Evolutionary conservation across 192 early-diverging fungal genomes (phyloP), one percentile per base, ranked within the genome.

Genomic region (Backusella mclennaniae): DNA sequence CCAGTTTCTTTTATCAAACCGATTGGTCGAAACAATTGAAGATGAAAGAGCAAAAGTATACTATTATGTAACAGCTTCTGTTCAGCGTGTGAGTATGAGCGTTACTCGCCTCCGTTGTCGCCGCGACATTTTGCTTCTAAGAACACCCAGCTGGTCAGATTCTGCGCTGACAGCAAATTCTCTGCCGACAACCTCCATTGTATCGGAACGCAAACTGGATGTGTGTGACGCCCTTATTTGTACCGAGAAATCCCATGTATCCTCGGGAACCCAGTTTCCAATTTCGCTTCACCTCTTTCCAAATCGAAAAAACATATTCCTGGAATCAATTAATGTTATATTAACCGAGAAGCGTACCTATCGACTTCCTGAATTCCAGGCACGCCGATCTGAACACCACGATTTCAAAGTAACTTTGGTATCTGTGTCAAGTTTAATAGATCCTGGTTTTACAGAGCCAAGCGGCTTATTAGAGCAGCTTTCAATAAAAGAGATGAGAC

Each of bases 41-140:
- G 80, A 81, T 31, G 80, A 81, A 26, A 74, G 59, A 35, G 75
- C 67, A n/a, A 81, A 81, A 41, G 67, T 81, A 1, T 74, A 41
- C 26, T 81, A 81, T 38, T 70, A 76, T 59, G 35, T 81, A 4
- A 74, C 71, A 3, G 76, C 80, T 1, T 68, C 80, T 17, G 38
- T 81, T 19, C 76, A 81, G 19, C 46, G 76, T 9, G 46, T 67
- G 2, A 46, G 76, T 15, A 44, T 73, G 26, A 63, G 66, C 4
- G 49, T 35, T 2, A 41, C 66, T 4, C 77, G 77, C 7, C 66
- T 81, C 15, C 66, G 66, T 23, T 63, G 33, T 36, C 71, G 80
- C 8, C 76, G 76, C 8, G 72, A 81, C 19, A 69, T 81, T 44
- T 39, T 81, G 72, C 36, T 81, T 1, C 68, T 81, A 12, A 72